Evolutionary conservation across 805 yeast species (phyloP), one percentile per base, ranked within the genome.

Genomic region (Martiniozyma abietophila): DNA sequence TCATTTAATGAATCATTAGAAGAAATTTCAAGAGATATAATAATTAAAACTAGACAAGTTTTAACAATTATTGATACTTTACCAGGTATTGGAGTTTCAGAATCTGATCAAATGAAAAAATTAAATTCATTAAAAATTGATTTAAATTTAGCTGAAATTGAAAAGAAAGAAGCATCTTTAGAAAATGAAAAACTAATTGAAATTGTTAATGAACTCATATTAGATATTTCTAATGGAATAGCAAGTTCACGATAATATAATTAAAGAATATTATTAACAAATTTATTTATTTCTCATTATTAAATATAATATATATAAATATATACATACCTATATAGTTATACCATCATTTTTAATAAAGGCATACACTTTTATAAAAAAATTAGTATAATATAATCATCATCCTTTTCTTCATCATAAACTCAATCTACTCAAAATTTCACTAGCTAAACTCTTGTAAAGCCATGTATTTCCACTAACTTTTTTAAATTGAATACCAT

Each of bases 401-500:
- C n/a, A n/a, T n/a, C n/a, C n/a, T 14, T n/a, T 8, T 4, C 3
- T n/a, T 4, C 8, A 28, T 57, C 54, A 81, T 43, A 82, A 61
- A 42, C 79, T 76, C 53, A 83, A 65, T 45, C 80, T 81, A 40
- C 69, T 68, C 56, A 88, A 69, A 32, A 88, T 80, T 54, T 78
- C 84, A 35, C 89, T 77, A 2, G 96, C 96, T 51, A 88, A 65
- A 8, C 86, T 78, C 63, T 89, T 88, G 61, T 88, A 88, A 61
- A 80, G 74, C 96, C 96, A 88, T 2, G 95, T 84, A 54, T 89
- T 86, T 50, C 97, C 97, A 38, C 82, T 70, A 20, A 88, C 69
- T 54, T 88, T 88, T 67, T 89, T 89, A 64, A 88, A 86, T 56
- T 89, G 96, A 31, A 88, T 88, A 58, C 97, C 97, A 45, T 81